Evolutionary conservation across 2,329 filamentous ascomycete species (phyloP).

Genomic region (Neobulgaria alba): DNA sequence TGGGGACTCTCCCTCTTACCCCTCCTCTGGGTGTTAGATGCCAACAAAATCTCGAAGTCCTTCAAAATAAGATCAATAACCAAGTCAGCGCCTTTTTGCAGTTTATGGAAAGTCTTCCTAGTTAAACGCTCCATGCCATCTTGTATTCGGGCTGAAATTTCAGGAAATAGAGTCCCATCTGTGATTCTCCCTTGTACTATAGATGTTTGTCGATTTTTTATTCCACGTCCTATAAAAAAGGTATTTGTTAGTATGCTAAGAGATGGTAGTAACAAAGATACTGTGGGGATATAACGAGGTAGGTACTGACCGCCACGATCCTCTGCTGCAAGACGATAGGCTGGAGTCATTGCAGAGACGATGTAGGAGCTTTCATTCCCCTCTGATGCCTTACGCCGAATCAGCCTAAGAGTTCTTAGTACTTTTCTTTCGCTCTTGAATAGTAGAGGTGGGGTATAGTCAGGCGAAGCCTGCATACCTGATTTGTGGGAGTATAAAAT

Average conservation of each 20-base stretch:
- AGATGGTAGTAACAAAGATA: too few relatives aligned
- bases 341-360: slow-evolving; percentile 13
- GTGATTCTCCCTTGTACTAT: slow-evolving; percentile 12
- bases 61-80: slow-evolving; percentile 5
- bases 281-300: too few relatives aligned
- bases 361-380: slow-evolving; percentile 15
- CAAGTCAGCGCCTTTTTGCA: slow-evolving; percentile 1
- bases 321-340: slow-evolving; percentile 11
- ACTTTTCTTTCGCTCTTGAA: slow-evolving; percentile 4
- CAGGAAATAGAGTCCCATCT: slow-evolving; percentile 13
- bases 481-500: slow-evolving; percentile 12
- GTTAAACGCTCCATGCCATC: slow-evolving; percentile 5
- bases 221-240: slow-evolving; percentile 9
- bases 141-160: slow-evolving; percentile 12
- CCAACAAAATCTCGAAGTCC: slow-evolving; percentile 10
- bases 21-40: slow-evolving; percentile 3
- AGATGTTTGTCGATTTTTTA: slow-evolving; percentile 7
- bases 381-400: slow-evolving; percentile 13
- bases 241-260: slow-evolving; percentile 3
- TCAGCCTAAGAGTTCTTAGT: slow-evolving; percentile 8
- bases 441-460: too few relatives aligned
- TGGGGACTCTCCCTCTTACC: slow-evolving; percentile 2
- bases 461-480: slow-evolving; percentile 13
- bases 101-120: slow-evolving; percentile 6
- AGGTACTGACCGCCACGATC: slow-evolving; percentile 12